Percentiles rank a stretch among this genome's conserved stretches.
Conservation (phyloP, 768 basidiomycete genomes). For the Podaxis rugospora region DNA sequence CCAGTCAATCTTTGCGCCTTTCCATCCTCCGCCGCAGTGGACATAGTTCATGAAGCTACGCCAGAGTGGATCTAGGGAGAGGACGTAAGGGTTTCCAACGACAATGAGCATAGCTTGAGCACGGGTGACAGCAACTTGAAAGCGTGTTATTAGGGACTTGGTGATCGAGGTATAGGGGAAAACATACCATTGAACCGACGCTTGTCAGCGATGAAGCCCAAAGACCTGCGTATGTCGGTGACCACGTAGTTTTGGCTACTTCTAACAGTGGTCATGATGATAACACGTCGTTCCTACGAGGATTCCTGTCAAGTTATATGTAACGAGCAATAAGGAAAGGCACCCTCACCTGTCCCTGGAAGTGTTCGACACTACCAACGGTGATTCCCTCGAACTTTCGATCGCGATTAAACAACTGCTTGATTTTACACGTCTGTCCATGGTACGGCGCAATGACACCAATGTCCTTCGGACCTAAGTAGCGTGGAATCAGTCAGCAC, state of each 20-base stretch:
- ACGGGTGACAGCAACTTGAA: conserved; percentile 36
- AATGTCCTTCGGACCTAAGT: conserved; percentile 37
- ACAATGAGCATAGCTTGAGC: conserved; percentile 56
- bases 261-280: conserved; percentile 56
- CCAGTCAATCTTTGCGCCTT: conserved; percentile 26
- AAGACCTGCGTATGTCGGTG: conserved; percentile 46
- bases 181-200: conserved; percentile 51
- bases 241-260: conserved; percentile 47
- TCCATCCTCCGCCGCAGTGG: conserved; percentile 50
- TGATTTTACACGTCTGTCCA: conserved; percentile 54
- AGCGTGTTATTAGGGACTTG: too few relatives aligned
- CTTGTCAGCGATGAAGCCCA: conserved; percentile 54
- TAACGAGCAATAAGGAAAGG: conserved; percentile 5
- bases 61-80: conserved; percentile 62
- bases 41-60: conserved; percentile 54
- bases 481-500: background rate
- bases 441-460: conserved; percentile 71
- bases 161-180: too few relatives aligned
- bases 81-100: conserved; percentile 52
- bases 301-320: background rate
- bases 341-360: conserved; percentile 55
- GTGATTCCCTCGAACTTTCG: conserved; percentile 37
- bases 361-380: conserved; percentile 66
- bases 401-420: conserved; percentile 28
- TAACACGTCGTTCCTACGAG: conserved; percentile 47